Evolutionary conservation across 2,329 filamentous ascomycete genomes (phyloP), one percentile per base, ranked within the genome.

Genomic region (Trichoderma sp.): DNA sequence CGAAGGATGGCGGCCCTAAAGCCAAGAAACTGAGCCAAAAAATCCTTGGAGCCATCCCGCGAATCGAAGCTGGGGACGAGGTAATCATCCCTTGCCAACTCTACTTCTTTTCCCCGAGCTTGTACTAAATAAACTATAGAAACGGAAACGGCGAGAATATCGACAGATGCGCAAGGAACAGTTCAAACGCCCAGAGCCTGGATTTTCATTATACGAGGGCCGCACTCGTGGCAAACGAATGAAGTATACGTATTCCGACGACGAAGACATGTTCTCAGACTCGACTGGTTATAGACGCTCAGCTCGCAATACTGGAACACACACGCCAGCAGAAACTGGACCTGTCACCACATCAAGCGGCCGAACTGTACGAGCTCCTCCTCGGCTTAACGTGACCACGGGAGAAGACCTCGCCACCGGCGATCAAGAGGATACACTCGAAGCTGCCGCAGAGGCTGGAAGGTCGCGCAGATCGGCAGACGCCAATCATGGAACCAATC

Each of bases 221-320:
- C 92, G 96, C 65, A 99, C 96, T 5, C 89, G 96, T 70, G 96
- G 96, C 68, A 98, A 99, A 84, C 92, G 95, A 71, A 92, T 97
- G 82, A 96, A 94, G 80, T 99, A 99, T 77, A 99, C 93, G 0
- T 99, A 92, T 77, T 96, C 94, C 0, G 94, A 97, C 64, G 93
- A 96, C 29, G 93, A 96, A 73, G 91, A 91, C 43, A 88, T 90
- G 19, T 88, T 89, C 63, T 88, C 87, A n/a, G 88, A 90, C 76
- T 90, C 89, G 43, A 86, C 87, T 11, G 70, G 69, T 6, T 79
- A 81, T 78, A 78, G 94, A 83, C 87, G 90, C 7, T 93, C 92
- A 14, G 86, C 89, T 21, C 89, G 95, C 31, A 92, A 93, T 72
- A 93, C 92, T 1, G 87, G 90, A 49, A 86, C 89, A 11, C 89